Base-by-base conservation (phyloP, 306 rosid genomes). In the Heteromeles arbutifolia region DNA sequence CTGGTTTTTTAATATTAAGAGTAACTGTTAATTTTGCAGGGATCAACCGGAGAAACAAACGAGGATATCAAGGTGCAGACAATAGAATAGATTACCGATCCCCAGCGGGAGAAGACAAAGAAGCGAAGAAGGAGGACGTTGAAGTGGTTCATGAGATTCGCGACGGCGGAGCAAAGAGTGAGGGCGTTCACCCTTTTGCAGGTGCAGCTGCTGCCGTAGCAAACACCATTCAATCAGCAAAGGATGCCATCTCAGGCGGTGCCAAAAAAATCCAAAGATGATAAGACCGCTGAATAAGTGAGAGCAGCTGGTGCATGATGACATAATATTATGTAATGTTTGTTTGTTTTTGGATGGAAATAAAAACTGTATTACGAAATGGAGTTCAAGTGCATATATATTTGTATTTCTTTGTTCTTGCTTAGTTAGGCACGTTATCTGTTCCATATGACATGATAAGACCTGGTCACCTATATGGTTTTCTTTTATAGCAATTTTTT, bases 221-320 rank as follows among this genome's bases (percentile, higher is more conserved):
- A 29, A 72, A 34, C 17, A 59, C 76, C 50, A 3, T 78, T 32
- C 56, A 74, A 22, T 80, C 83, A 0, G 83, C 82, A 0, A 83
- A 80, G 75, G 79, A 80, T 34, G 83, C 86, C 2, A 28, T 74
- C 67, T 83, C 78, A 39, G 81, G 86, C 25, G 22, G 21, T 18
- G 66, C 48, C 65, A 73, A 65, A 56, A 56, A 77, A 69, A 11
- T 45, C 45, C 64, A 34, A 73, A 61, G 75, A 76, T 7, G 19
- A 61, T 3, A 67, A 67, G 50, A 17, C 58, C 77, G 32, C 13
- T 7, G 6, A 57, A 44, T 82, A 80, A 82, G 62, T n/a, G 50
- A 28, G 31, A 2, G 18, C 31, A 14, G 15, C 21, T 2, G 37
- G 21, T 15, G 54, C 21, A 61, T 26, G 28, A 57, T 57, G 6